Conservation (phyloP, 23 red algal species). For the Cyanidioschyzon merolae region DNA sequence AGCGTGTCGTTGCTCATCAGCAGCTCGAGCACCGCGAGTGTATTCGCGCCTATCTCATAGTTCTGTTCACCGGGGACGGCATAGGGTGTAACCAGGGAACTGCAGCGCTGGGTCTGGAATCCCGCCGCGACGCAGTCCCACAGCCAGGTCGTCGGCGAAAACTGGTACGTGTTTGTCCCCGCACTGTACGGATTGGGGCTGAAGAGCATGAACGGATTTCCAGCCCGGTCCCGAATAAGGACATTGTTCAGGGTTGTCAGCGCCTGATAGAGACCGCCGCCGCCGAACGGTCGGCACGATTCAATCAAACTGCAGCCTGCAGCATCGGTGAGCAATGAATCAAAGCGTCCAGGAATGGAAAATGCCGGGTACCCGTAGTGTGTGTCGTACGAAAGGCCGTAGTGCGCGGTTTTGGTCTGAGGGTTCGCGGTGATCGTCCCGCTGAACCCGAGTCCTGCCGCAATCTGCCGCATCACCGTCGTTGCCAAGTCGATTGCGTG, state of each 20-base stretch:
- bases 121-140: not conserved
- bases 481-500: constrained; percentile 36
- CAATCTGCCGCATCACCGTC: constrained; percentile 40
- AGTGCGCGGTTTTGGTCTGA: not conserved
- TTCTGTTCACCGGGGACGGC: constrained; percentile 8
- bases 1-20: constrained; percentile 13
- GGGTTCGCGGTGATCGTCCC: constrained; percentile 25
- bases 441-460: constrained; percentile 41
- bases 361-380: constrained; percentile 17
- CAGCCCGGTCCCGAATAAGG: not conserved
- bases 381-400: not conserved
- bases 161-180: constrained; percentile 8
- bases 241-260: constrained; percentile 9
- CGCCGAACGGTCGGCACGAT: not conserved
- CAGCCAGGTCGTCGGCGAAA: constrained; percentile 8
- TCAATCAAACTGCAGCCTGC: not conserved
- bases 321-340: not conserved
- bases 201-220: constrained; percentile 1
- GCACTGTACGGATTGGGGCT: constrained; percentile 8
- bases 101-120: not conserved
- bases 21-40: not conserved
- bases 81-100: constrained; percentile 10
- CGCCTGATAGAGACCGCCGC: not conserved
- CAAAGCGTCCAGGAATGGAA: constrained; percentile 3
- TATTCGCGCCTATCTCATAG: constrained; percentile 1